Percentiles rank a stretch among this genome's conserved stretches.
Evolutionary conservation across 768 basidiomycete genomes (phyloP).

Genomic region (Butyriboletus loyo): DNA sequence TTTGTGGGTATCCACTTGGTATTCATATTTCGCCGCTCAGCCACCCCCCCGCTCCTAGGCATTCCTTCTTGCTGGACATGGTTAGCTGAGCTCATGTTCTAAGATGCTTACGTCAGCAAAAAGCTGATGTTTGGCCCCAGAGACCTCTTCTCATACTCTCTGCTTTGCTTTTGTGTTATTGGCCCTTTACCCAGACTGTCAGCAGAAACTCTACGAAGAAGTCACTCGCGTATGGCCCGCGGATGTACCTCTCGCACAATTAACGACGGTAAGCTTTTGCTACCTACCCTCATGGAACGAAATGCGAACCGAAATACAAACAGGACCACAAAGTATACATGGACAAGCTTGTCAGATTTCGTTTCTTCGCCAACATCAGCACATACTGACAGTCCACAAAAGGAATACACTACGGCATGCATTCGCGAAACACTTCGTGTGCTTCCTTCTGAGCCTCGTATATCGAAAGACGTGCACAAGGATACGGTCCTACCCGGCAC

Average conservation of each 20-base stretch:
- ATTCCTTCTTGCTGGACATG: slow-evolving; percentile 51
- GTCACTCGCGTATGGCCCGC: slow-evolving; percentile 39
- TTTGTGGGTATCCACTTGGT: slow-evolving; percentile 35
- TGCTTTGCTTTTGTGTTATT: slow-evolving; percentile 42
- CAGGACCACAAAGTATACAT: slow-evolving; percentile 42
- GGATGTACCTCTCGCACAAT: slow-evolving; percentile 25
- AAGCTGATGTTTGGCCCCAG: slow-evolving; percentile 26
- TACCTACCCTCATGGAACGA: not conserved
- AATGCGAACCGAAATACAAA: not conserved
- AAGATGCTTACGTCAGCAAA: not conserved
- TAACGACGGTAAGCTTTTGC: slow-evolving; percentile 27
- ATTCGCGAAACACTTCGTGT: slow-evolving; percentile 47
- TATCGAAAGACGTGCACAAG: slow-evolving; percentile 32
- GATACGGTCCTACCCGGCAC: slow-evolving; percentile 37
- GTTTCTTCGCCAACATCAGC: not conserved
- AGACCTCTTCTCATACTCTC: slow-evolving; percentile 47
- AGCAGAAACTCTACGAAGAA: slow-evolving; percentile 46
- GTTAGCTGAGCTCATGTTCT: slow-evolving; percentile 21
- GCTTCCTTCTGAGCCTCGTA: slow-evolving; percentile 37
- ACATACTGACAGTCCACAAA: slow-evolving; percentile 14
- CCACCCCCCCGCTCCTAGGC: slow-evolving; percentile 23
- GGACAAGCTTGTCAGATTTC: slow-evolving; percentile 34
- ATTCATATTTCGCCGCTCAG: not conserved
- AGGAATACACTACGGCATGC: slow-evolving; percentile 44
- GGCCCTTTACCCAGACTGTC: slow-evolving; percentile 49